Conservation (phyloP, 1,284 basidiomycete genomes). For the Stygiomarasmius scandens region DNA sequence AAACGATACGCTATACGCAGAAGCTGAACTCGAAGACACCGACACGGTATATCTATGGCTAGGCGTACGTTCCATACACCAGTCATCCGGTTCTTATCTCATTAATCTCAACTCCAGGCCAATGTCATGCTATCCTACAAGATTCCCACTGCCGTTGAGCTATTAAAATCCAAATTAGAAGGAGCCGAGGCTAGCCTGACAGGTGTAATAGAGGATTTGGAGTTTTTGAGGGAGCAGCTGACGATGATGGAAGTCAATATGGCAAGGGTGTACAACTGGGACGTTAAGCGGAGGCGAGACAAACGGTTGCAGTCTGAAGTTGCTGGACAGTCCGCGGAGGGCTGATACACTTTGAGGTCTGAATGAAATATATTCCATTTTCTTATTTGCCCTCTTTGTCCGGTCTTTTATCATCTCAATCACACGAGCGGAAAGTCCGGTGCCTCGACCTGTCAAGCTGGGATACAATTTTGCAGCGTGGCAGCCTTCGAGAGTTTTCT, state of each 20-base stretch:
- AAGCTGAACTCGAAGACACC: constrained; percentile 85
- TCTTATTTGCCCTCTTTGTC: not conserved
- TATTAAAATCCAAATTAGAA: constrained; percentile 80
- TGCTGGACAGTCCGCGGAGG: not conserved
- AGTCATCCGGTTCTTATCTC: not conserved
- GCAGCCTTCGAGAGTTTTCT: too few relatives aligned
- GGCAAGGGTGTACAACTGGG: constrained; percentile 96
- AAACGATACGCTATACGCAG: constrained; percentile 93
- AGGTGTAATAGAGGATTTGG: constrained; percentile 85
- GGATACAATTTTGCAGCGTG: too few relatives aligned
- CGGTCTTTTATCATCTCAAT: too few relatives aligned
- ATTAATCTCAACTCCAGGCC: constrained; percentile 57
- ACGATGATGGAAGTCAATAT: constrained; percentile 99
- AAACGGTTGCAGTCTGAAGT: constrained; percentile 47
- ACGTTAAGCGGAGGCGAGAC: constrained; percentile 83
- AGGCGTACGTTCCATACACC: constrained; percentile 65
- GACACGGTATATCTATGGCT: constrained; percentile 96
- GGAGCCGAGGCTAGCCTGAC: constrained; percentile 72
- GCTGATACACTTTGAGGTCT: not conserved
- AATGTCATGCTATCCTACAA: constrained; percentile 98
- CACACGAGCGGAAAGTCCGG: too few relatives aligned
- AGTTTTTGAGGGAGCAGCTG: constrained; percentile 93
- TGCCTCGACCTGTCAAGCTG: too few relatives aligned
- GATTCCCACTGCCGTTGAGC: constrained; percentile 75
- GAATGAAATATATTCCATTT: not conserved